Conservation (phyloP, 495 filamentous ascomycete genomes). For the Tirmania nivea region DNA sequence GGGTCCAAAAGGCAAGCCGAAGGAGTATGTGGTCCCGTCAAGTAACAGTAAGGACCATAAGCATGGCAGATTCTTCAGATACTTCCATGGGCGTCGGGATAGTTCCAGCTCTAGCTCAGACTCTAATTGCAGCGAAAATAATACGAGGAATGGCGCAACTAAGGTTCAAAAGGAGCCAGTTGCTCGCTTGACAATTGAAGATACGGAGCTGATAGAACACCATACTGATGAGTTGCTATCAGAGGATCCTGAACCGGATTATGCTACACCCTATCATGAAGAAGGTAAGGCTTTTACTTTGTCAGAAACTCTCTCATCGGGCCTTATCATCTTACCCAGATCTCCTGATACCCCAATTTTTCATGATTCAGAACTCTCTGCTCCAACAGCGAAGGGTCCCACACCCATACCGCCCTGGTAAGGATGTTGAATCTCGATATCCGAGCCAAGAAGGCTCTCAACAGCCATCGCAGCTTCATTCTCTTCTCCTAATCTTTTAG, state of each 20-base stretch:
- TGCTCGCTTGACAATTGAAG: conserved; percentile 15
- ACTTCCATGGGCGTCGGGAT: not conserved
- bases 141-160: not conserved
- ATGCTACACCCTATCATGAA: conserved; percentile 5
- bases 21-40: not conserved
- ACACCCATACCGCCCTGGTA: not conserved
- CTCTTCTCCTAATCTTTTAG: conserved; percentile 1
- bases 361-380: not conserved
- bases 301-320: not conserved
- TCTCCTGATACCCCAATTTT: not conserved
- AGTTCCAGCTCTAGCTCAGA: not conserved
- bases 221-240: not conserved
- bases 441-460: not conserved
- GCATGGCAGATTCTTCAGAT: conserved; percentile 7
- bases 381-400: not conserved
- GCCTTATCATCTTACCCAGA: not conserved
- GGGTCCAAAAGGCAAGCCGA: not conserved
- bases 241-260: conserved; percentile 9
- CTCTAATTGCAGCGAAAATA: not conserved
- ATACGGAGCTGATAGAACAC: conserved; percentile 4
- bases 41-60: not conserved
- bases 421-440: not conserved
- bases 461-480: not conserved
- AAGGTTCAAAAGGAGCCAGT: conserved; percentile 3
- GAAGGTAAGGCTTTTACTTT: not conserved